phyloP scores from a whole-genome alignment of 1,139 yeast genomes.

The Pichia sp. region DNA sequence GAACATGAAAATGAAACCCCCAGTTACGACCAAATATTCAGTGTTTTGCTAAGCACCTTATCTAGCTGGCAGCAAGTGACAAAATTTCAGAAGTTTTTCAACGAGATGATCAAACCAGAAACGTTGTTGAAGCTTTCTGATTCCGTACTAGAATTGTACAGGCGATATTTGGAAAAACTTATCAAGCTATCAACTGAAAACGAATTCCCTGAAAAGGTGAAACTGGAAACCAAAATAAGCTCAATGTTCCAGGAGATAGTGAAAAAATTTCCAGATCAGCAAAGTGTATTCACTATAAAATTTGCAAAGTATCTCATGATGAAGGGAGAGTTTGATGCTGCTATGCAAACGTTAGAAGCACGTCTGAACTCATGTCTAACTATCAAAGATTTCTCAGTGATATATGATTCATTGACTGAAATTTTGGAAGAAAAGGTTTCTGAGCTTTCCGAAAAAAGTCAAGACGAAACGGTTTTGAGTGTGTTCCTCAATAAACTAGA shows the following conservation, averaged over 20 bases:
- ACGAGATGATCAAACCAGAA: conserved; percentile 28
- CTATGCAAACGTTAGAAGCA: conserved; percentile 46
- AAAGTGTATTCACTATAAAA: conserved; percentile 46
- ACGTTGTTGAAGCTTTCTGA: conserved; percentile 36
- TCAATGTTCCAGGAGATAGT: conserved; percentile 38
- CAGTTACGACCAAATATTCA: conserved; percentile 6
- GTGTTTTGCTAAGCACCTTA: conserved; percentile 19
- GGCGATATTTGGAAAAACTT: conserved; percentile 45
- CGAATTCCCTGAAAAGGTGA: not conserved
- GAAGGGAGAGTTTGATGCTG: conserved; percentile 37
- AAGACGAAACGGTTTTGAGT: conserved; percentile 31
- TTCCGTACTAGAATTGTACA: conserved; percentile 43
- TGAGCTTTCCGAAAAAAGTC: conserved; percentile 32
- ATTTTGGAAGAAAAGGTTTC: conserved; percentile 53
- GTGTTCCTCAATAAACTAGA: conserved; percentile 51
- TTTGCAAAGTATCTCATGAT: conserved; percentile 48
- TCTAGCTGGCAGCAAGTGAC: not conserved
- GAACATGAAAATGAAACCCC: not conserved
- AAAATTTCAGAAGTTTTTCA: conserved; percentile 5
- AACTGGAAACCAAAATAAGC: conserved; percentile 31
- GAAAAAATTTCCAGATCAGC: conserved; percentile 56
- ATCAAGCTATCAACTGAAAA: conserved; percentile 27
- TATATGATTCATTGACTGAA: conserved; percentile 63
- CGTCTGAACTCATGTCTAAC: conserved; percentile 48
- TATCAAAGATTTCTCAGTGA: conserved; percentile 56